phyloP scores from a whole-genome alignment of 306 rosid genomes.

The Alnus rubra region DNA sequence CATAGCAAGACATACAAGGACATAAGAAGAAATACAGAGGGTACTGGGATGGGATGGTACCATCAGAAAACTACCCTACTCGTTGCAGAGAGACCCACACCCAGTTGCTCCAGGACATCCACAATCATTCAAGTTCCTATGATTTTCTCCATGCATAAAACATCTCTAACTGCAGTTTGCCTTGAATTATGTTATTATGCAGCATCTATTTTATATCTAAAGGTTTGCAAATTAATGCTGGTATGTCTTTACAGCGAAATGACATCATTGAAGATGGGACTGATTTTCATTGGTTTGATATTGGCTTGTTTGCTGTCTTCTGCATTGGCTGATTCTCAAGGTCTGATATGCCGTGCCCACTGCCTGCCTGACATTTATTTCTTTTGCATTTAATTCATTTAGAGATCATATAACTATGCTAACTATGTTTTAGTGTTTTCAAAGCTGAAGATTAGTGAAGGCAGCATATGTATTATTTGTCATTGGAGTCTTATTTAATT shows the following conservation, averaged over 20 bases:
- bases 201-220: not conserved
- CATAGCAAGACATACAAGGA: not conserved
- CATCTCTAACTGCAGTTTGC: not conserved
- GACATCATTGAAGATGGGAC: constrained; percentile 61
- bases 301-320: constrained; percentile 59
- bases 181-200: not conserved
- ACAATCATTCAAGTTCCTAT: not conserved
- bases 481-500: not conserved
- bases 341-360: constrained; percentile 36
- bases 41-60: not conserved
- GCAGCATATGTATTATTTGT: no score
- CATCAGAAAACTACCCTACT: no score
- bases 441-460: not conserved
- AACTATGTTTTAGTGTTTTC: constrained; percentile 13
- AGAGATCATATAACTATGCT: constrained; percentile 11
- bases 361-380: not conserved
- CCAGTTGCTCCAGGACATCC: no score
- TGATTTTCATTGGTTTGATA: constrained; percentile 41
- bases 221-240: not conserved
- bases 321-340: constrained; percentile 74
- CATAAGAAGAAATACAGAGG: not conserved
- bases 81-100: no score
- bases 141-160: not conserved
- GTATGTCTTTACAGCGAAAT: constrained; percentile 42
- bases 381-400: not conserved